Base-by-base conservation (phyloP, 768 basidiomycete genomes). In the Xerocomellus intermedius region DNA sequence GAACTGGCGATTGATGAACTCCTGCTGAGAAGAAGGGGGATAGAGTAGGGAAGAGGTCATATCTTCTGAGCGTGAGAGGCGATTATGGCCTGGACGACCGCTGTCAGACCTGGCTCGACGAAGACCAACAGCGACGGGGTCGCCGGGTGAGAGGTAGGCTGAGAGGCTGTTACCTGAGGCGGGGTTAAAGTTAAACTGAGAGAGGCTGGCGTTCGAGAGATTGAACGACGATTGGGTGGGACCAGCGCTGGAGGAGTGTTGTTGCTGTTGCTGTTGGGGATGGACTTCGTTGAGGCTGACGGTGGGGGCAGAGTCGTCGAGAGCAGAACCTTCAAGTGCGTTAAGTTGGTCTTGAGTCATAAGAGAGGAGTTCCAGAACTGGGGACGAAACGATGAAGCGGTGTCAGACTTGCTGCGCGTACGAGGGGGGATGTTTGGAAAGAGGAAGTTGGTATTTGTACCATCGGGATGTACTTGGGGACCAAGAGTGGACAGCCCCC, bases 1-100 rank as follows among this genome's bases (percentile, higher is more conserved):
- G 68, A 66, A 79, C 50, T 78, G 77, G 37, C 68, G 70, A 48
- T 66, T 67, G 55, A 80, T 72, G 66, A 78, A 77, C 12, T 78
- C 77, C 50, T 73, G 72, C 37, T 79, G 75, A 46, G 75, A 67
- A 12, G 68, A 70, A 14, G 75, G 69, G 22, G 73, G 73, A 32
- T 64, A 73, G 32, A 69, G 0, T 0, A 64, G 2, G 7, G 65
- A 69, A 14, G 69, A 63, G 10, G 71, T 69, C 38, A 86, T 73
- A 63, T 88, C 88, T 67, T 89, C 87, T 38, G 82, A 84, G 57
- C 84, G 82, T 32, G 79, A 80, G 19, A 77, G 75, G 16, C 86
- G 75, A 60, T 77, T 73, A 48, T 81, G 79, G 8, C 69, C 67
- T n/a, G 74, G 71, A 19, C 75, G 72, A 52, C 70, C 71, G 2